Percentiles rank a stretch among this genome's conserved stretches.
phyloP scores from a whole-genome alignment of 495 filamentous ascomycete genomes.

The Hypoxylon fragiforme region DNA sequence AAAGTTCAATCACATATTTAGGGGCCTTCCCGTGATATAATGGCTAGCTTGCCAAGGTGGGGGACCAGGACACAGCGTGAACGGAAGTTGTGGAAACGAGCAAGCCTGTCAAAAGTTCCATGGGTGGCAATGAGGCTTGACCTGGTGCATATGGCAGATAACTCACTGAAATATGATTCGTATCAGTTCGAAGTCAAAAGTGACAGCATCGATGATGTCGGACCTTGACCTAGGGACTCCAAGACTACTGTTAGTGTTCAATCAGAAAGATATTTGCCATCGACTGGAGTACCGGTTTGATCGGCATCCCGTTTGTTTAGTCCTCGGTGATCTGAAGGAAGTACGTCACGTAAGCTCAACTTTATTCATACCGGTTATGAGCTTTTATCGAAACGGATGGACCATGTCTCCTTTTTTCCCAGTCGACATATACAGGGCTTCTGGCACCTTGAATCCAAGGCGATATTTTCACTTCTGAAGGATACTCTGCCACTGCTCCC shows the following conservation, averaged over 20 bases:
- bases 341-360: constrained; percentile 9
- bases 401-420: constrained; percentile 1
- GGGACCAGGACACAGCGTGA: constrained; percentile 1
- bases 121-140: too few relatives aligned
- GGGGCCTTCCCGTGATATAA: neutral
- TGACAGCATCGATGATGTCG: neutral
- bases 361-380: neutral
- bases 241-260: constrained; percentile 5
- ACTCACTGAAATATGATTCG: neutral
- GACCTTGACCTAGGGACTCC: constrained; percentile 4
- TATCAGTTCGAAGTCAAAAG: constrained; percentile 16
- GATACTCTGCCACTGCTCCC: constrained; percentile 2
- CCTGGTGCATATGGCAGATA: neutral
- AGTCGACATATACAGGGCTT: constrained; percentile 15
- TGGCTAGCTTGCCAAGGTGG: neutral
- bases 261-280: neutral
- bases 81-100: neutral
- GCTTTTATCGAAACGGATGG: neutral
- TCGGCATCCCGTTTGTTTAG: neutral
- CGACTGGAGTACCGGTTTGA: constrained; percentile 15
- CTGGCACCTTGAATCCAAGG: neutral
- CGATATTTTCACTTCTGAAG: neutral
- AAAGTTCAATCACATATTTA: constrained; percentile 18
- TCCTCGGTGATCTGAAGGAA: neutral
- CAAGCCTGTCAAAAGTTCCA: too few relatives aligned